Conservation (phyloP, 306 rosid species). For the Rubus idaeus region DNA sequence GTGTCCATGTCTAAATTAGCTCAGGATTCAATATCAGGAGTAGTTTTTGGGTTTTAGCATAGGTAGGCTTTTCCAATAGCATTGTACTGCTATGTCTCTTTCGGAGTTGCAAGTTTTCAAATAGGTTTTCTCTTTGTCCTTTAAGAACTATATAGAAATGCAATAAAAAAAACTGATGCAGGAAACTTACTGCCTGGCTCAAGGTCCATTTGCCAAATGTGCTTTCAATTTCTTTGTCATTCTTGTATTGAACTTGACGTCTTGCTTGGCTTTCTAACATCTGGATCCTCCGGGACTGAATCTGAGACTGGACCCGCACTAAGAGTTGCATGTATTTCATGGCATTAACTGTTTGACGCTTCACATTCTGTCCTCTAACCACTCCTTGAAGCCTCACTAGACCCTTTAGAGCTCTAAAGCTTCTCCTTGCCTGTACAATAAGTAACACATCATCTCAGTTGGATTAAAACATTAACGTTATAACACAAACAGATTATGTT, state of each 20-base stretch:
- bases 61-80: neutral
- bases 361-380: conserved; percentile 94
- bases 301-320: conserved; percentile 93
- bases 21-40: neutral
- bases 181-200: conserved; percentile 60
- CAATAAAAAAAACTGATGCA: neutral
- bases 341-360: conserved; percentile 89
- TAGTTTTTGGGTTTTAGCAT: neutral
- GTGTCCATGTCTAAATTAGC: neutral
- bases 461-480: neutral
- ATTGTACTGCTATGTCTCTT: neutral
- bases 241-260: conserved; percentile 63
- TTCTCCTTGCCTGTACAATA: conserved; percentile 77
- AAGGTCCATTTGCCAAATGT: conserved; percentile 61
- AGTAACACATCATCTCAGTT: conserved; percentile 17
- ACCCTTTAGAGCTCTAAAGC: conserved; percentile 93
- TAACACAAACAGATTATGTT: neutral
- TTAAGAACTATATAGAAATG: neutral
- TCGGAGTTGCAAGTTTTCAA: neutral
- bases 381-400: conserved; percentile 98
- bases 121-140: neutral
- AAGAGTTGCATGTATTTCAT: conserved; percentile 97
- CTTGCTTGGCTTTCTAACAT: conserved; percentile 86
- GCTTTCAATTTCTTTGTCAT: conserved; percentile 61
- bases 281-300: conserved; percentile 90